These are phyloP conservation scores for Pinguiococcus pyrenoidosus DNA, from an alignment of 108 stramenopile genomes.

Conservation along the genomic window DNA sequence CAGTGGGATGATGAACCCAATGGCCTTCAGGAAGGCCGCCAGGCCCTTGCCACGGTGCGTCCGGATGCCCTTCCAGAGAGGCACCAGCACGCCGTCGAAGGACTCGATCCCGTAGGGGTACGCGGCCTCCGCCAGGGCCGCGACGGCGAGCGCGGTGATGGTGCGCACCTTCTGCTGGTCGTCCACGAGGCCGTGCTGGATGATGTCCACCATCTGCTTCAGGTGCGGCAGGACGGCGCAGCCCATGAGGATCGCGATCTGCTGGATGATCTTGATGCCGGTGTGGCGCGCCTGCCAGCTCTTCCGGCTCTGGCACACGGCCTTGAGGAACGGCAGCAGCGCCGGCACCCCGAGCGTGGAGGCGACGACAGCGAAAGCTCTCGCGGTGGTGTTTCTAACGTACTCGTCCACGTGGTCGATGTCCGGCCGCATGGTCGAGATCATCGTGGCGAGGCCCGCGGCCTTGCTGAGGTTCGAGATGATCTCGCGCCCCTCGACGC, in stretches of 20 bases:
- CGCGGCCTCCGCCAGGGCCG: conserved; percentile 89
- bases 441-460: conserved; percentile 98
- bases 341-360: conserved; percentile 89
- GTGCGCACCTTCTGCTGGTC: conserved; percentile 92
- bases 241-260: conserved; percentile 95
- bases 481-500: conserved; percentile 94
- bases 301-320: conserved; percentile 89
- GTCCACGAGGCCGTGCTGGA: conserved; percentile 84
- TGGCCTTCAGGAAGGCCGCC: conserved; percentile 94
- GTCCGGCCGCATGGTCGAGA: conserved; percentile 98
- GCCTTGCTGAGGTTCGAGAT: conserved; percentile 98
- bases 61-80: conserved; percentile 94
- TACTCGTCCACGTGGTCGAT: conserved; percentile 97
- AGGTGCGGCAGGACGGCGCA: conserved; percentile 93
- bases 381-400: conserved; percentile 88
- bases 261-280: conserved; percentile 96
- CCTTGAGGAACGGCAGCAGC: conserved; percentile 93
- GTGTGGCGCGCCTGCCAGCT: conserved; percentile 98
- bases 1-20: conserved; percentile 93
- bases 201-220: conserved; percentile 82
- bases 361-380: conserved; percentile 97
- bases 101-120: conserved; percentile 98
- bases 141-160: conserved; percentile 87
- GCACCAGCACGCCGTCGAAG: conserved; percentile 92
- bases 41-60: conserved; percentile 93